These are phyloP conservation scores for Cryptomeria japonica DNA, from an alignment of 75 land plant species.

Conservation along the genomic window DNA sequence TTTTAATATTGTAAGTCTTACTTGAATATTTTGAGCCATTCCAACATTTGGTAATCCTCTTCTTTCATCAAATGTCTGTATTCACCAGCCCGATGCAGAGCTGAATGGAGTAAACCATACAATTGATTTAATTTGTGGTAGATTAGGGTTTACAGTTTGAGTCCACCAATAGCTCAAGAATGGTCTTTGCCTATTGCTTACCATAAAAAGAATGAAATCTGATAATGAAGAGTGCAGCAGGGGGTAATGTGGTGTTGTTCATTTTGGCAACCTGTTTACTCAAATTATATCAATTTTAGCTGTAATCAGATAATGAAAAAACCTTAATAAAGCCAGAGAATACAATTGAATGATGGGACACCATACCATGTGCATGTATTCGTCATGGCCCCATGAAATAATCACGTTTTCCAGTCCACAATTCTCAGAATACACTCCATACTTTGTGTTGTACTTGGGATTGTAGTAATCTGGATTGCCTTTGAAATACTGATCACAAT, in stretches of 20 bases:
- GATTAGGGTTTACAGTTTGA: no score
- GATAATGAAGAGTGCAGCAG: neutral
- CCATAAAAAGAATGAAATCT: neutral
- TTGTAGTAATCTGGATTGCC: slow-evolving; percentile 65
- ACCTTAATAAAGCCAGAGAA: no score
- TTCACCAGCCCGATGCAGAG: slow-evolving; percentile 64
- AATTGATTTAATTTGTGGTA: no score
- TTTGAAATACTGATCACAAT: slow-evolving; percentile 60
- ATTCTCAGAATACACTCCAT: slow-evolving; percentile 64
- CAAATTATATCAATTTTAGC: neutral
- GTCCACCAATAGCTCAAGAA: no score
- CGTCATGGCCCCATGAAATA: slow-evolving; percentile 69
- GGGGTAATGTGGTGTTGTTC: neutral
- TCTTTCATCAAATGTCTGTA: slow-evolving; percentile 73
- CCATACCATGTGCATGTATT: no score
- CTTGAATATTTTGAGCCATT: slow-evolving; percentile 85
- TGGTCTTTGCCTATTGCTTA: no score
- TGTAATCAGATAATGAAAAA: no score
- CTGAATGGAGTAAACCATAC: slow-evolving; percentile 27
- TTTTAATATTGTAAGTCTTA: slow-evolving; percentile 13
- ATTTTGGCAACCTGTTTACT: neutral
- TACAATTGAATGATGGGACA: no score
- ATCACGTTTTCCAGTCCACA: slow-evolving; percentile 81
- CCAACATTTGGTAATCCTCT: slow-evolving; percentile 59
- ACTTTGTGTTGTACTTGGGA: slow-evolving; percentile 56